Conservation (phyloP, 257 asterid species). For the Solanum chiquidenum region DNA sequence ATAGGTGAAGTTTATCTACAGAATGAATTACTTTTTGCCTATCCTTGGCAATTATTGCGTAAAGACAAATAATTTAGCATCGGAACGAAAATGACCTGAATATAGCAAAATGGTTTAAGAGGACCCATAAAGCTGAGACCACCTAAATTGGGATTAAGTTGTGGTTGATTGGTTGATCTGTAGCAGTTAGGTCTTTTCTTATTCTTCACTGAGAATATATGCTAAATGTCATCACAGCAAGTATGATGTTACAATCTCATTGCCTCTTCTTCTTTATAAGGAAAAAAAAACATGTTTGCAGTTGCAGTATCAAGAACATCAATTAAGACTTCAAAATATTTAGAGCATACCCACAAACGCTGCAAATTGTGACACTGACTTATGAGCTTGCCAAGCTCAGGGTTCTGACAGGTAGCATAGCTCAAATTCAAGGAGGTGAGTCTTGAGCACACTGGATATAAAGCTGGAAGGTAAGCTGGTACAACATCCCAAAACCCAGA, state of each 20-base stretch:
- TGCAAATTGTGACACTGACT: constrained; percentile 67
- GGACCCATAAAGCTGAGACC: not conserved
- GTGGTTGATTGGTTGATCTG: not conserved
- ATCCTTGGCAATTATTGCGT: not conserved
- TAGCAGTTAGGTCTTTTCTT: not conserved
- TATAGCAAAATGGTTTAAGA: not conserved
- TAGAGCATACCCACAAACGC: constrained; percentile 66
- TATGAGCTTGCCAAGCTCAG: constrained; percentile 62
- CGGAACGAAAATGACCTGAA: not conserved
- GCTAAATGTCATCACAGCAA: not conserved
- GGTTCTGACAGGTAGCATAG: constrained; percentile 57
- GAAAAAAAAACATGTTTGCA: not conserved
- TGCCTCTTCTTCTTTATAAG: not conserved
- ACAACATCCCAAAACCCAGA: constrained; percentile 93
- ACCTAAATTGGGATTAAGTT: not conserved
- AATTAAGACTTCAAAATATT: not conserved
- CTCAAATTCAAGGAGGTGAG: constrained; percentile 79
- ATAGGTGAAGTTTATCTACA: not conserved
- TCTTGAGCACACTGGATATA: constrained; percentile 51
- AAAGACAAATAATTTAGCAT: not conserved
- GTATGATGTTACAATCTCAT: not conserved
- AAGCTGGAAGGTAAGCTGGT: constrained; percentile 81
- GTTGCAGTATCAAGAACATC: not conserved
- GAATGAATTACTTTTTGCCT: not conserved
- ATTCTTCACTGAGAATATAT: not conserved